These are phyloP conservation scores for Puccinia sorghi DNA, from an alignment of 1,284 basidiomycete genomes.

Conservation along the genomic window DNA sequence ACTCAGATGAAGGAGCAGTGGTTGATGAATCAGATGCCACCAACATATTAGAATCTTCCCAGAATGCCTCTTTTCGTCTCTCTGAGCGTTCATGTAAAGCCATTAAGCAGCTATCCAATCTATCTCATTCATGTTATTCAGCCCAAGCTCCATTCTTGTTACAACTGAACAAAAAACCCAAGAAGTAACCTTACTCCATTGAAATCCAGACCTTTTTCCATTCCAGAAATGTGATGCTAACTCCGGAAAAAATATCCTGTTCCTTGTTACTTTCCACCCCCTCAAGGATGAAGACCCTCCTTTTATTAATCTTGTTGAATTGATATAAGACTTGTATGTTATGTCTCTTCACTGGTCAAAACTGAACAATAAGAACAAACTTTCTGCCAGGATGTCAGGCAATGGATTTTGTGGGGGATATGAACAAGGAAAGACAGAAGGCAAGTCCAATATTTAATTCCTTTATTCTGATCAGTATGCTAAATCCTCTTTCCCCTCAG, in stretches of 20 bases:
- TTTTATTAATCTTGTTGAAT: background rate
- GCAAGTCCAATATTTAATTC: too few species aligned
- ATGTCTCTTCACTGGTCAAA: background rate
- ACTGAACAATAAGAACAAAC: background rate
- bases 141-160: background rate
- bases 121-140: background rate
- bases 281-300: too few species aligned
- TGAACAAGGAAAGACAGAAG: background rate
- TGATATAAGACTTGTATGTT: slow-evolving; percentile 5
- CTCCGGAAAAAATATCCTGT: background rate
- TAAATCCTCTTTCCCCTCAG: too few species aligned
- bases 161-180: background rate
- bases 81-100: background rate
- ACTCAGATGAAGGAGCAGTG: background rate
- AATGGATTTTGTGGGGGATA: background rate
- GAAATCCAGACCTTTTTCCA: background rate
- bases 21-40: background rate
- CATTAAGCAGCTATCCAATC: background rate
- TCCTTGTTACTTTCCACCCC: background rate
- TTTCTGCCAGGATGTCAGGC: background rate
- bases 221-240: background rate
- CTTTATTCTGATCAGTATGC: too few species aligned
- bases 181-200: background rate
- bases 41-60: background rate
- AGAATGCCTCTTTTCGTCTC: background rate